Base-by-base conservation (phyloP, 202 grass and related monocot genomes). In the Elaeis oleifera region DNA sequence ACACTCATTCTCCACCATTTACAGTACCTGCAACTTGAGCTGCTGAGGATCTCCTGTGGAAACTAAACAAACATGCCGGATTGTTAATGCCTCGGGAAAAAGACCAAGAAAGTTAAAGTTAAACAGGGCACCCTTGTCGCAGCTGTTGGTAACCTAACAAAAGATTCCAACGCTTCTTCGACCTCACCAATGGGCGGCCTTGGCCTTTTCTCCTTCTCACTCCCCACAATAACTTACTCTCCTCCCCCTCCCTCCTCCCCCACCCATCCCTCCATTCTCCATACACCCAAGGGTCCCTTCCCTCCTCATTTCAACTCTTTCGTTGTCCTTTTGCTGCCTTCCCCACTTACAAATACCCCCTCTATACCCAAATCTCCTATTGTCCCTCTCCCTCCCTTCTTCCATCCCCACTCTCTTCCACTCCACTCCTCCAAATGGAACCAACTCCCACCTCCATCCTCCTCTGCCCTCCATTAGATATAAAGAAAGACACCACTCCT, bases 281-380 rank as follows among this genome's bases (percentile, higher is more conserved):
- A 22, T 20, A 32, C n/a, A 32, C 5, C 17, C 6, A 21, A 5
- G 58, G 53, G 25, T 31, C 52, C 29, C 15, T 49, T 9, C 2
- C 18, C 50, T 16, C 59, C 18, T 71, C 36, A 28, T 17, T 67
- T 61, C 59, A 75, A 51, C 67, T 22, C 51, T 63, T 73, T 50
- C 21, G 39, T 58, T 69, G 61, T 67, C 57, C 6, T 64, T 49
- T 65, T 61, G 61, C 49, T 21, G 60, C 27, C 3, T 28, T 5
- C 49, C 52, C 51, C 67, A 65, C 18, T 76, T 87, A 87, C 79
- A 83, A 87, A 87, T 87, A 87, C 68, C 79, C 69, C 68, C 67
- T 68, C 65, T 22, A 51, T 50, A 58, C 36, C 63, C 61, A 55
- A 68, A 27, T 6, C 5, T 4, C 22, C 5, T 17, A 63, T 11